phyloP scores from a whole-genome alignment of 192 early-diverging fungal species.

The Rhizophagus sp. region DNA sequence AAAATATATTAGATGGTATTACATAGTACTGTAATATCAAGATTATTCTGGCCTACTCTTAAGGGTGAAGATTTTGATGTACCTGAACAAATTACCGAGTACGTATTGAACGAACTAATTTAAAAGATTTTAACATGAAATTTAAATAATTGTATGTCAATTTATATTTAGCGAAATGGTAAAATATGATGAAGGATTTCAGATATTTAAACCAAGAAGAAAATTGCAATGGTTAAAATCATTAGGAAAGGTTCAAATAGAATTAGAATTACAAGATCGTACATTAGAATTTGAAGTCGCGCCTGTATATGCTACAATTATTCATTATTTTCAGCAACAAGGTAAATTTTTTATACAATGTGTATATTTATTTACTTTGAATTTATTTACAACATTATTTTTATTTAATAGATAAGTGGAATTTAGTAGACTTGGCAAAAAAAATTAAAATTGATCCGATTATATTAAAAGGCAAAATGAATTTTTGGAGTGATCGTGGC shows the following conservation, averaged over 20 bases:
- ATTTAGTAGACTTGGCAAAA: not conserved
- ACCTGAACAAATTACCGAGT: constrained; percentile 45
- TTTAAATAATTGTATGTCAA: not conserved
- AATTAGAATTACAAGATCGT: constrained; percentile 56
- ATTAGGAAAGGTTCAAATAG: constrained; percentile 55
- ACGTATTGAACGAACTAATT: not conserved
- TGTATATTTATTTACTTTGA: not conserved
- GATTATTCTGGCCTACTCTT: constrained; percentile 64
- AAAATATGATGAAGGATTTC: constrained; percentile 48
- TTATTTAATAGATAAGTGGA: constrained; percentile 19
- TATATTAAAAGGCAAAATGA: constrained; percentile 6
- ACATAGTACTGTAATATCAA: constrained; percentile 54
- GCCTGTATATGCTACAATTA: constrained; percentile 59
- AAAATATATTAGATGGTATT: constrained; percentile 36
- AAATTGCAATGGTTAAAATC: constrained; percentile 58
- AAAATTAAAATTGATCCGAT: constrained; percentile 20
- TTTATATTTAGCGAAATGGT: constrained; percentile 35
- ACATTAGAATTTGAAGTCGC: constrained; percentile 46
- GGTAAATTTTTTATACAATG: constrained; percentile 21
- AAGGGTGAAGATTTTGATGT: constrained; percentile 39
- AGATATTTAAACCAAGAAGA: constrained; percentile 56
- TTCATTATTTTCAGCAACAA: constrained; percentile 40
- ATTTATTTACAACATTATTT: not conserved
- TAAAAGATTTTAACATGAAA: not conserved
- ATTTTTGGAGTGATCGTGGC: constrained; percentile 26